Conservation (phyloP, 148 eudicot species). For the Agrostemma githago region DNA sequence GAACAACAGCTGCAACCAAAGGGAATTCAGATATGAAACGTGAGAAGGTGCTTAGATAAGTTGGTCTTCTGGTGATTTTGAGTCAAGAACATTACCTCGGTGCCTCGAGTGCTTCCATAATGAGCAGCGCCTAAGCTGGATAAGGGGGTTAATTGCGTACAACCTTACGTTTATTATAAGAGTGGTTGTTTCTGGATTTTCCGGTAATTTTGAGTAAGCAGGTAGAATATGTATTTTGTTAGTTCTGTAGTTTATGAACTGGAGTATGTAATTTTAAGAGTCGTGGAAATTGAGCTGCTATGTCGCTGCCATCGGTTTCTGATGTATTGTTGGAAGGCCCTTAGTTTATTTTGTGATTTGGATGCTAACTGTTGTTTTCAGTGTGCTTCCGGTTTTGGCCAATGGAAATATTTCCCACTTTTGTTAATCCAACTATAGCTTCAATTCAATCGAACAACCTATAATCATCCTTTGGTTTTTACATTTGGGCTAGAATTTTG, state of each 20-base stretch:
- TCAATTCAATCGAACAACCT: too few relatives aligned
- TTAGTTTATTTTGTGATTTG: background rate
- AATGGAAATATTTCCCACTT: background rate
- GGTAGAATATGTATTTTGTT: background rate
- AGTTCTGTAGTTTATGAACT: background rate
- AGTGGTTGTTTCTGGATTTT: background rate
- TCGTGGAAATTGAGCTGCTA: background rate
- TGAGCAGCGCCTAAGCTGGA: too few relatives aligned
- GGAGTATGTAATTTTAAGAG: background rate
- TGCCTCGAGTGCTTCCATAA: background rate
- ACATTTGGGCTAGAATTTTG: too few relatives aligned
- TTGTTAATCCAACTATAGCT: too few relatives aligned
- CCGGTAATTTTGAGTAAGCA: background rate
- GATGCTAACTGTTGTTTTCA: background rate
- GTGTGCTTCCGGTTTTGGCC: background rate
- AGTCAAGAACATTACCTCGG: background rate
- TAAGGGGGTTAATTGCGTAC: background rate
- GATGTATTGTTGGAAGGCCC: background rate
- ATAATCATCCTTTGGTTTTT: too few relatives aligned
- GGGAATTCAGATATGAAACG: constrained; percentile 14
- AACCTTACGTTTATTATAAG: background rate
- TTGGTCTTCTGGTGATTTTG: background rate
- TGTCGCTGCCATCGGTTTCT: background rate
- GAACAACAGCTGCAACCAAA: background rate
- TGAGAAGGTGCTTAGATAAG: constrained; percentile 24